Evolutionary conservation across 2,329 filamentous ascomycete genomes (phyloP).

Genomic region (Didymella arachidicola): DNA sequence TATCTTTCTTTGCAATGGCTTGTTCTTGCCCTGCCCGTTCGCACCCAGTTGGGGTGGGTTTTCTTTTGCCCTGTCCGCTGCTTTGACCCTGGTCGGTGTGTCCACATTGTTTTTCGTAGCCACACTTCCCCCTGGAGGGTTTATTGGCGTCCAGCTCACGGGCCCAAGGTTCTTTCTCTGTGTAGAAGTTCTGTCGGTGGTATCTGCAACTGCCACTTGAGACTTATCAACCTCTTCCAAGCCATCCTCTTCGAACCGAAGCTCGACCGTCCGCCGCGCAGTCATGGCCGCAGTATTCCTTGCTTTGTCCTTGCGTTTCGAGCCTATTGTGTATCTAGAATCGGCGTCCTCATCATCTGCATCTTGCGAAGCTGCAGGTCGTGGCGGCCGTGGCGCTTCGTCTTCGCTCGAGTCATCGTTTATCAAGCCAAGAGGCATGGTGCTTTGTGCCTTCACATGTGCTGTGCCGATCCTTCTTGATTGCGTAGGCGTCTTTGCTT

Average conservation of each 20-base stretch:
- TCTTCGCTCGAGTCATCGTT: conserved; percentile 10
- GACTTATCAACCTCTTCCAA: conserved; percentile 18
- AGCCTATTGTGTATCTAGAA: conserved; percentile 14
- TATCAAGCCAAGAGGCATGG: neutral
- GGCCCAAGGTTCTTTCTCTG: neutral
- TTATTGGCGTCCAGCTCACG: neutral
- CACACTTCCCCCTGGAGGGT: neutral
- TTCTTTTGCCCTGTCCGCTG: neutral
- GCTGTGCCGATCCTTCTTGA: neutral
- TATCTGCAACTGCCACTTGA: neutral
- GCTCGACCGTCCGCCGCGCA: conserved; percentile 12
- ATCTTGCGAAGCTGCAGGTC: conserved; percentile 1
- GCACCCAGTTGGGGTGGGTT: neutral
- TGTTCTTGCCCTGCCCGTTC: neutral
- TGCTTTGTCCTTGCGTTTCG: conserved; percentile 1
- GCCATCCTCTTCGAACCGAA: conserved; percentile 14
- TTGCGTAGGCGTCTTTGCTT: neutral
- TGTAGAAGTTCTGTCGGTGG: neutral
- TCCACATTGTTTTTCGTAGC: neutral
- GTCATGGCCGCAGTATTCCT: neutral
- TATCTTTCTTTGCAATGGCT: neutral
- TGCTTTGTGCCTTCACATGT: neutral
- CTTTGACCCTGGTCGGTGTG: neutral
- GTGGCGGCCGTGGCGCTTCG: neutral
- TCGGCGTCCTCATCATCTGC: conserved; percentile 14